Conservation (phyloP, 2,329 filamentous ascomycete genomes). For the Drechmeria coniospora region DNA sequence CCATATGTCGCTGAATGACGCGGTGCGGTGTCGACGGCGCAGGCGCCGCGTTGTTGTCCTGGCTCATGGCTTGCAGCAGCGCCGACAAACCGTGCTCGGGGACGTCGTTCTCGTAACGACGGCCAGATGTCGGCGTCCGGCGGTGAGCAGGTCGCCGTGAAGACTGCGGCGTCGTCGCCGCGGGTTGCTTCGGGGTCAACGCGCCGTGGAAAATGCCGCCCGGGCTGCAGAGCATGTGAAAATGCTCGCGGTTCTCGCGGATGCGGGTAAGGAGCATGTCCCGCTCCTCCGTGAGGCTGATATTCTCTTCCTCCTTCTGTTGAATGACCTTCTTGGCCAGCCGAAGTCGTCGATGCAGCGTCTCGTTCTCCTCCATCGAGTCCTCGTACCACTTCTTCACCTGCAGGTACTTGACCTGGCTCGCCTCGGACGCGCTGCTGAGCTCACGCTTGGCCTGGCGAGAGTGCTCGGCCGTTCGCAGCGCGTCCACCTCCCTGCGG, state of each 20-base stretch:
- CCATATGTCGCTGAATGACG: conserved; percentile 29
- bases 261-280: conserved; percentile 68
- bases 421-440: conserved; percentile 34
- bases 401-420: conserved; percentile 40
- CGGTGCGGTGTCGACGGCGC: conserved; percentile 55
- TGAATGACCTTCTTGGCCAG: conserved; percentile 66
- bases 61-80: conserved; percentile 65
- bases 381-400: conserved; percentile 52
- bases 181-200: conserved; percentile 40
- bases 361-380: conserved; percentile 49
- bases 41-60: conserved; percentile 45
- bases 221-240: conserved; percentile 63
- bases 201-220: conserved; percentile 51
- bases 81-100: conserved; percentile 55
- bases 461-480: conserved; percentile 59
- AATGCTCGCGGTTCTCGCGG: conserved; percentile 75
- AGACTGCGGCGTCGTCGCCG: conserved; percentile 27
- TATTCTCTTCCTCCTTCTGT: conserved; percentile 59
- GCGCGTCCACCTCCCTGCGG: conserved; percentile 71
- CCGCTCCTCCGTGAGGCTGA: conserved; percentile 58
- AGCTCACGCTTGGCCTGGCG: conserved; percentile 42
- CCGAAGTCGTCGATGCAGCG: conserved; percentile 48
- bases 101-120: conserved; percentile 29
- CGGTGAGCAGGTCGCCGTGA: conserved; percentile 33
- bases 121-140: conserved; percentile 30